Base-by-base conservation (phyloP, 441 rosid species). In the Rhodomyrtus psidioides region DNA sequence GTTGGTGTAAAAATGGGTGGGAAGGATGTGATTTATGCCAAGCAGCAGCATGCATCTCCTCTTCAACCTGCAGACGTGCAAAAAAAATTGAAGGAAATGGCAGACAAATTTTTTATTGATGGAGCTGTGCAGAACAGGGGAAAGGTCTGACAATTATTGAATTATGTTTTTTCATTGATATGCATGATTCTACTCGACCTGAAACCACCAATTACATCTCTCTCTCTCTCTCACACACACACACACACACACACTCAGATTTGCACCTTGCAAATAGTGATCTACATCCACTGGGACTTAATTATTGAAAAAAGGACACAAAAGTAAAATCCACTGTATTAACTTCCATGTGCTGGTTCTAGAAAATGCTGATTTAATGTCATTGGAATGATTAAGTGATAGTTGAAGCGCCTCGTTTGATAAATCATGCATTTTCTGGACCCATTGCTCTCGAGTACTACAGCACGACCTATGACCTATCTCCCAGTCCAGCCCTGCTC, bases 11-110 rank as follows among this genome's bases (percentile, higher is more conserved):
- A 82, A 30, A 53, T 82, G 84, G 84, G 84, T 56, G 84, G 84
- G 84, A 82, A 54, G 60, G 84, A 82, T 56, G 84, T 82, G 46
- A 56, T 82, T 82, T 82, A 82, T 53, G 56, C 84, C 62, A 82
- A 82, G 60, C 84, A 82, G 60, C 84, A 82, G 46, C 84, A 82
- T 55, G 42, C 84, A 55, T 82, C 84, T 60, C 60, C 27, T 56
- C 84, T 82, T 82, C 84, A 82, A 56, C 60, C 84, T 55, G 60
- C 39, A 53, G 84, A 82, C 0, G 51, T 82, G 26, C 84, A 82
- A 44, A 56, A 55, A 82, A 82, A 82, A 42, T 56, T 82, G 84
- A 82, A 82, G 84, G 84, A 82, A 55, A 82, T 53, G 84, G 51
- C 84, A 30, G 84, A 82, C 59, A 53, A 56, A 30, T 51, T 82